These are phyloP conservation scores for Fragaria ananassa DNA, from an alignment of 306 rosid genomes.

Conservation along the genomic window DNA sequence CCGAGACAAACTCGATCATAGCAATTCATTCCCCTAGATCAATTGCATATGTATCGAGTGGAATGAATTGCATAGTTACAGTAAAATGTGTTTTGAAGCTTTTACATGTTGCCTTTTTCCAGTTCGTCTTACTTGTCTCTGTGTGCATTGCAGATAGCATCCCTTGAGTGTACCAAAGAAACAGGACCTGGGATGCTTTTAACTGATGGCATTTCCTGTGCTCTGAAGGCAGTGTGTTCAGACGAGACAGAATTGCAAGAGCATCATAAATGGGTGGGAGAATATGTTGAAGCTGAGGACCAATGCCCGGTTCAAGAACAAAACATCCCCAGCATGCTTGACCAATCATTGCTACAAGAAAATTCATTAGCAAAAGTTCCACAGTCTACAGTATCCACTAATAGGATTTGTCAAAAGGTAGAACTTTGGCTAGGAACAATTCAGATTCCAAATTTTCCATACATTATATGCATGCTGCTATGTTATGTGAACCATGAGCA, in stretches of 20 bases:
- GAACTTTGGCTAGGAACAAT: slow-evolving; percentile 16
- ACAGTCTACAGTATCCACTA: slow-evolving; percentile 26
- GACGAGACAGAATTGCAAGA: slow-evolving; percentile 42
- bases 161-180: slow-evolving; percentile 58
- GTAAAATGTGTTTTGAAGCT: neutral
- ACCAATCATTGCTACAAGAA: slow-evolving; percentile 34
- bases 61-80: neutral
- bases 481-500: neutral
- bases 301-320: slow-evolving; percentile 61
- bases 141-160: slow-evolving; percentile 47
- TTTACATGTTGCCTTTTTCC: slow-evolving; percentile 13
- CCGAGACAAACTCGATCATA: neutral
- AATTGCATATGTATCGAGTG: neutral
- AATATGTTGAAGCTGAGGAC: slow-evolving; percentile 39
- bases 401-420: slow-evolving; percentile 50
- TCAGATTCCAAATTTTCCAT: slow-evolving; percentile 3
- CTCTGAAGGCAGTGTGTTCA: slow-evolving; percentile 41
- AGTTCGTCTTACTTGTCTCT: slow-evolving; percentile 31
- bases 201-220: slow-evolving; percentile 44
- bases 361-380: slow-evolving; percentile 21
- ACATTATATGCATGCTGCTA: neutral
- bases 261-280: slow-evolving; percentile 34
- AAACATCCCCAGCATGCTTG: slow-evolving; percentile 32
- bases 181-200: slow-evolving; percentile 44
- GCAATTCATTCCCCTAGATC: too few relatives aligned